These are phyloP conservation scores for Teratosphaeria gauchensis DNA, from an alignment of 2,329 filamentous ascomycete species.

Conservation along the genomic window DNA sequence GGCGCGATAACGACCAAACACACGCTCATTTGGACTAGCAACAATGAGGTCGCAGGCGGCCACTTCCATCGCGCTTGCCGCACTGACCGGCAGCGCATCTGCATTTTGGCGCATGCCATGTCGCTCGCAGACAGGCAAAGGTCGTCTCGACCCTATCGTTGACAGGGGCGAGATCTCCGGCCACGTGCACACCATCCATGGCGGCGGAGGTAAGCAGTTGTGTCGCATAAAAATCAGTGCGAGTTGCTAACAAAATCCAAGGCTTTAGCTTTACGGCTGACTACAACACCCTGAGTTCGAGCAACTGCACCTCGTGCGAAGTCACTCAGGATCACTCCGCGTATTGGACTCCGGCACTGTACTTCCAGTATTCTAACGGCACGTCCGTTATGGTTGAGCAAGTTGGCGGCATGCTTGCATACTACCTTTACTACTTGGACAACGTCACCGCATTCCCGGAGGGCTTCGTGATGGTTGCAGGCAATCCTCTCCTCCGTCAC, in stretches of 20 bases:
- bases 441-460: conserved; percentile 63
- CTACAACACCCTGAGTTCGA: conserved; percentile 46
- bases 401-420: conserved; percentile 76
- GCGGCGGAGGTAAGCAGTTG: conserved; percentile 57
- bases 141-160: conserved; percentile 69
- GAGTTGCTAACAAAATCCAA: conserved; percentile 25
- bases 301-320: conserved; percentile 67
- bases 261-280: conserved; percentile 54
- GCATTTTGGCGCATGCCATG: conserved; percentile 92
- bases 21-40: conserved; percentile 3
- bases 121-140: conserved; percentile 57
- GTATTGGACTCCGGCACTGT: conserved; percentile 71
- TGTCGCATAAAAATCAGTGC: neutral
- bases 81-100: conserved; percentile 21
- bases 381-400: conserved; percentile 60
- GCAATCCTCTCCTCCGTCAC: conserved; percentile 56
- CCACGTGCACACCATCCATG: conserved; percentile 69
- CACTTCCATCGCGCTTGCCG: conserved; percentile 13
- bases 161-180: conserved; percentile 47
- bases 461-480: conserved; percentile 74
- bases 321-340: conserved; percentile 76
- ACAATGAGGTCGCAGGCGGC: conserved; percentile 16
- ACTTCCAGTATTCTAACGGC: conserved; percentile 63
- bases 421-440: conserved; percentile 69
- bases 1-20: neutral